These are phyloP conservation scores for Phytophthora kernoviae DNA, from an alignment of 352 stramenopile species.

Conservation along the genomic window DNA sequence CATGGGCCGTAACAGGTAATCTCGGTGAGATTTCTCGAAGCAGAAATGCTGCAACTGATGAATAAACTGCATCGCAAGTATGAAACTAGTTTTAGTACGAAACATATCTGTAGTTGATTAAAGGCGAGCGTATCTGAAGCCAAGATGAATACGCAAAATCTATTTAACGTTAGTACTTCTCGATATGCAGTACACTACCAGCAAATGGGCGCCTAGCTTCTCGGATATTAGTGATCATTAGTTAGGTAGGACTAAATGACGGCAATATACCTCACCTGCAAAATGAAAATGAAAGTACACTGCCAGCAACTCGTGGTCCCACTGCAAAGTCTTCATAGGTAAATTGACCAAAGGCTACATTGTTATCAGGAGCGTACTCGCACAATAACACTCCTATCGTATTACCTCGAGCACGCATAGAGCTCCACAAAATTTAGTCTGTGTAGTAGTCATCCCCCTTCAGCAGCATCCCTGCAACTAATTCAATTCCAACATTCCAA, in stretches of 20 bases:
- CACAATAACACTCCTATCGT: conserved; percentile 22
- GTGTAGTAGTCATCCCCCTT: conserved; percentile 7
- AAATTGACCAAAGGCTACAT: conserved; percentile 10
- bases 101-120: no score
- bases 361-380: conserved; percentile 11
- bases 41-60: no score
- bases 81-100: no score
- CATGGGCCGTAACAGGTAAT: background rate
- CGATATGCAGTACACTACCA: conserved; percentile 1
- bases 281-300: no score
- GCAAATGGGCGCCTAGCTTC: no score
- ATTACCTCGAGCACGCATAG: conserved; percentile 8
- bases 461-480: conserved; percentile 1
- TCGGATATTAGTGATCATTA: no score
- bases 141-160: no score
- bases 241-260: no score
- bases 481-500: conserved; percentile 12
- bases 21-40: background rate
- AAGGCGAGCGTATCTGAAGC: no score
- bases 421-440: conserved; percentile 14
- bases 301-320: background rate
- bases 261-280: no score
- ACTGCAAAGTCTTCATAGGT: background rate
- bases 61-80: no score
- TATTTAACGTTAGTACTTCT: background rate